Evolutionary conservation across 768 basidiomycete genomes (phyloP).

Genomic region (Rossbeevera mucosa): DNA sequence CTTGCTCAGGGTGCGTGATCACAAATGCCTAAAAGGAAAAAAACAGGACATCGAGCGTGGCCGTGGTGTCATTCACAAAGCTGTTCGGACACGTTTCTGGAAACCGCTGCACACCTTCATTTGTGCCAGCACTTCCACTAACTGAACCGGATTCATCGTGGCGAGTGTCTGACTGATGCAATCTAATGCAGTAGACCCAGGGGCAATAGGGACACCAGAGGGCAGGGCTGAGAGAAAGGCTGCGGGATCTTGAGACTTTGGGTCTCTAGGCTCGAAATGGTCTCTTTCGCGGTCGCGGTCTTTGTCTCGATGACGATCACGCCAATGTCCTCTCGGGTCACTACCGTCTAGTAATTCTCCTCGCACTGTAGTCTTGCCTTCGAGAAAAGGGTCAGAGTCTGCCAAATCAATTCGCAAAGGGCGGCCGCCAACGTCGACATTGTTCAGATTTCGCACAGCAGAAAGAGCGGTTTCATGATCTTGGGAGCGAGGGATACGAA

Average conservation of each 20-base stretch:
- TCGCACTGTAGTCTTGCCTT: slow-evolving; percentile 83
- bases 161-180: slow-evolving; percentile 83
- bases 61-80: slow-evolving; percentile 18
- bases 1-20: slow-evolving; percentile 87
- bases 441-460: slow-evolving; percentile 94
- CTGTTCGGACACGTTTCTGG: slow-evolving; percentile 17
- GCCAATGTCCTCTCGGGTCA: slow-evolving; percentile 34
- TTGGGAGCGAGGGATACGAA: slow-evolving; percentile 28
- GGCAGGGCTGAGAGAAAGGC: slow-evolving; percentile 68
- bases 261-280: slow-evolving; percentile 31
- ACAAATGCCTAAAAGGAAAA: slow-evolving; percentile 81
- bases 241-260: slow-evolving; percentile 37
- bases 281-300: slow-evolving; percentile 48
- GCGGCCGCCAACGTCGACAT: slow-evolving; percentile 86
- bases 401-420: slow-evolving; percentile 92
- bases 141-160: slow-evolving; percentile 73
- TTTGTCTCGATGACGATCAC: slow-evolving; percentile 49
- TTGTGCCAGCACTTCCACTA: slow-evolving; percentile 93
- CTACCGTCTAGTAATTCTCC: slow-evolving; percentile 76
- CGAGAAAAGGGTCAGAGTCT: slow-evolving; percentile 87
- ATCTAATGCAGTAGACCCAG: slow-evolving; percentile 71
- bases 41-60: slow-evolving; percentile 8
- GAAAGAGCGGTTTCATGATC: slow-evolving; percentile 96
- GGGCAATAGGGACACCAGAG: slow-evolving; percentile 66
- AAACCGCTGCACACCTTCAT: slow-evolving; percentile 75